Percentiles rank a stretch among this genome's conserved stretches.
phyloP scores from a whole-genome alignment of 148 eudicot genomes.

The Vaccinium vitisidaea region DNA sequence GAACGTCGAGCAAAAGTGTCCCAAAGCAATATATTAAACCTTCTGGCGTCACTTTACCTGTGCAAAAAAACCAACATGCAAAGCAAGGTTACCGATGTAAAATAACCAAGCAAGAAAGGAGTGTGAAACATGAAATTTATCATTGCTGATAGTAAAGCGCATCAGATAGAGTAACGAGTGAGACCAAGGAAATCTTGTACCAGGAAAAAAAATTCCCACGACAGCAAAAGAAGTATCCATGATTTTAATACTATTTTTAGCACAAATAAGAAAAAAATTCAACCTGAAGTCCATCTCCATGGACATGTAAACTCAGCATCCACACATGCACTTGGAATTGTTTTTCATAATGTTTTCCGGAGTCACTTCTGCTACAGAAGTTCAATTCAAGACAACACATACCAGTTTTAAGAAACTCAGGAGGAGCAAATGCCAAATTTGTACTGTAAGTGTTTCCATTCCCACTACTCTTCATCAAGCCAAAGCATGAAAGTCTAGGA shows the following conservation, averaged over 20 bases:
- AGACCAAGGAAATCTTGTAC: neutral
- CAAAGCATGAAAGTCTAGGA: constrained; percentile 77
- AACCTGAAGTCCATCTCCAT: neutral
- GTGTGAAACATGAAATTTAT: neutral
- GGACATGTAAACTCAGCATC: neutral
- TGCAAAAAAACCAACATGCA: constrained; percentile 8
- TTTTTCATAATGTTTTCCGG: neutral
- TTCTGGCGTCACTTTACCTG: constrained; percentile 67
- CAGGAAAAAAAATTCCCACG: neutral
- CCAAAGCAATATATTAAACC: constrained; percentile 73
- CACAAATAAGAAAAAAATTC: neutral
- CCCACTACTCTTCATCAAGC: constrained; percentile 72
- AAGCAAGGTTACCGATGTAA: neutral
- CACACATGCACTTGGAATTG: neutral
- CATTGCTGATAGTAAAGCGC: neutral
- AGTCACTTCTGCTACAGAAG: neutral
- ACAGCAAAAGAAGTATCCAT: neutral
- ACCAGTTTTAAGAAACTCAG: constrained; percentile 72
- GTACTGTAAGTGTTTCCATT: constrained; percentile 77
- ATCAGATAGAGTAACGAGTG: neutral
- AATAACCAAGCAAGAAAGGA: neutral
- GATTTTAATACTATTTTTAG: neutral
- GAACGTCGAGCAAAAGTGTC: constrained; percentile 64
- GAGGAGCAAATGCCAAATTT: constrained; percentile 74
- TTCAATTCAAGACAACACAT: constrained; percentile 6